Percentiles rank a stretch among this genome's conserved stretches.
Conservation (phyloP, 2,329 filamentous ascomycete species). For the Colletotrichum musae region DNA sequence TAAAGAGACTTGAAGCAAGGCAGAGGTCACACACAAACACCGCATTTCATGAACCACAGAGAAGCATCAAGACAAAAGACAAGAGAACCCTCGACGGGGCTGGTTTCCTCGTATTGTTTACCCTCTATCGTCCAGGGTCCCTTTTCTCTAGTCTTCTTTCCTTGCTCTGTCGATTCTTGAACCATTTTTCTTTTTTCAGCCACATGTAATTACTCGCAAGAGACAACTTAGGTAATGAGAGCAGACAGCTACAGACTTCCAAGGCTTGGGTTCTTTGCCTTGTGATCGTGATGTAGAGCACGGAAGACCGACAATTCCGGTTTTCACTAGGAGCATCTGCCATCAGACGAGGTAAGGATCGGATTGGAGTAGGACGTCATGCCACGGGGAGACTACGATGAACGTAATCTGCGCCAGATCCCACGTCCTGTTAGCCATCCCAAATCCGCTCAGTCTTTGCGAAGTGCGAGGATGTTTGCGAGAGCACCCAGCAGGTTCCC, state of each 20-base stretch:
- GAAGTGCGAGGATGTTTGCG: not conserved
- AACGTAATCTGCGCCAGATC: not conserved
- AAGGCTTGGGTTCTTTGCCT: not conserved
- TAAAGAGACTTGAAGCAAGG: slow-evolving; percentile 26
- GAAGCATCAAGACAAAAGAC: slow-evolving; percentile 7
- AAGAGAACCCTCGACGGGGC: slow-evolving; percentile 36
- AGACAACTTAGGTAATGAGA: slow-evolving; percentile 30
- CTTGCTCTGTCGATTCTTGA: slow-evolving; percentile 8
- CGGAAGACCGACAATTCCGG: too few relatives aligned
- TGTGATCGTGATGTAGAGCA: not conserved
- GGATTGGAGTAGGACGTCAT: slow-evolving; percentile 11
- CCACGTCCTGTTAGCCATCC: not conserved
- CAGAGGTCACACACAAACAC: slow-evolving; percentile 22
- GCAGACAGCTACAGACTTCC: slow-evolving; percentile 33
- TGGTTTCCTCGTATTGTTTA: slow-evolving; percentile 32
- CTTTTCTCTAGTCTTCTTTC: slow-evolving; percentile 26
- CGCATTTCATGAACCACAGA: slow-evolving; percentile 30
- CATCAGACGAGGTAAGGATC: too few relatives aligned
- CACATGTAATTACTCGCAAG: slow-evolving; percentile 27
- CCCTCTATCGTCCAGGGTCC: not conserved
- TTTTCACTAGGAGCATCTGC: too few relatives aligned
- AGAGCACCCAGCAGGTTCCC: not conserved
- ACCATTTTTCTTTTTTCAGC: not conserved
- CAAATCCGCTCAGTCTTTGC: not conserved
- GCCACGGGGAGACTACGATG: not conserved